phyloP scores from a whole-genome alignment of 2,329 filamentous ascomycete species.

The Cladosporium velox region DNA sequence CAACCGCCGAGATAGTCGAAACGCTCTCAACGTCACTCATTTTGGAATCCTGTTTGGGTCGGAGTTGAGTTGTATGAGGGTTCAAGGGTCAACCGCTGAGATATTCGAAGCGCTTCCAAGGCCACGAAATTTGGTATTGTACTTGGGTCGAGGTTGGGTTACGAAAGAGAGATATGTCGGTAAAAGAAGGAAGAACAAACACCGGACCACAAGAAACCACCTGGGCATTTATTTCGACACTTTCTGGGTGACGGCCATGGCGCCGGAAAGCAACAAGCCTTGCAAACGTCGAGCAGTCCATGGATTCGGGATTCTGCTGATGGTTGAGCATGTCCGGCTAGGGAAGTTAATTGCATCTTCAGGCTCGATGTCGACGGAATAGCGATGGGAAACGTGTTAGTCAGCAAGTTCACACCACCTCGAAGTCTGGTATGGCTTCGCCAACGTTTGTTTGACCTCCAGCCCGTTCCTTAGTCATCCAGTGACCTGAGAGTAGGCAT shows the following conservation, averaged over 20 bases:
- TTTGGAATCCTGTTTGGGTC: neutral
- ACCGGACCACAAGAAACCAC: neutral
- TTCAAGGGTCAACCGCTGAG: neutral
- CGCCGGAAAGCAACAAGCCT: neutral
- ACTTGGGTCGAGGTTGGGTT: neutral
- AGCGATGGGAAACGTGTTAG: neutral
- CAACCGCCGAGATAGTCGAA: neutral
- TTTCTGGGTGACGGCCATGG: neutral
- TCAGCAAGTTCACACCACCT: neutral
- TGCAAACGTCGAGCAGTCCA: neutral
- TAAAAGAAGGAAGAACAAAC: neutral
- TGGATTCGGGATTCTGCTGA: neutral
- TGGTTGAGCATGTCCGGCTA: neutral
- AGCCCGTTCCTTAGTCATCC: neutral
- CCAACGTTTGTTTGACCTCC: neutral
- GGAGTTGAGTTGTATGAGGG: neutral
- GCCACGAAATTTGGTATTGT: neutral
- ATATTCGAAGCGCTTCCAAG: neutral
- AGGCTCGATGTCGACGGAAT: neutral
- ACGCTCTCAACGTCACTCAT: neutral
- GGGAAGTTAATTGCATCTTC: neutral
- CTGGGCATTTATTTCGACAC: neutral
- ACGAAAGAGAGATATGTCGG: neutral
- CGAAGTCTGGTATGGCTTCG: neutral
- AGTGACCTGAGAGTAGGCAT: neutral